Base-by-base conservation (phyloP, 2,329 filamentous ascomycete genomes). In the Fusarium sp. region DNA sequence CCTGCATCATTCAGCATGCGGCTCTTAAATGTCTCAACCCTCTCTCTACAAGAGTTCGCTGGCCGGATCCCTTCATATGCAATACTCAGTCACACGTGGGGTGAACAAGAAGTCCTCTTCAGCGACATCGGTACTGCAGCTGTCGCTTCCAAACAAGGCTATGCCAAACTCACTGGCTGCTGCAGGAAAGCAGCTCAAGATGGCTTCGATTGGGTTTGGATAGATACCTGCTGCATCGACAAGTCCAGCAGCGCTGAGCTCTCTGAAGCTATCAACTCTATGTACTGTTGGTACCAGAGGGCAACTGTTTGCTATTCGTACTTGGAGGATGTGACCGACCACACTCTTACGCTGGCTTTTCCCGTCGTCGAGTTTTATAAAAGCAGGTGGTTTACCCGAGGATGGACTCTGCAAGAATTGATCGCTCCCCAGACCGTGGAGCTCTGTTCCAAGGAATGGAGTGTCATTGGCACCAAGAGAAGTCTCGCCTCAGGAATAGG, bases 181-280 rank as follows among this genome's bases (percentile, higher is more conserved):
- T 64, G 51, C 5, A 41, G n/a, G 4, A 62, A 62, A 29, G 59
- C 59, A 46, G 40, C 45, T 25, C 24, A 62, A n/a, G 57, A 62
- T 62, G 46, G 59, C 20, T 62, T 62, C 40, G 30, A 46, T 7
- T 62, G 57, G 57, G 57, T 41, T 11, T 62, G 57, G 59, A 47
- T 67, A 6, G 62, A 67, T 25, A 62, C 62, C 3, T 67, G 62
- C 48, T 67, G 64, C 12, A 67, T 67, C 30, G 56, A 67, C 30
- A 67, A 67, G 45, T 46, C 62, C n/a, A 67, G 62, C 12, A 67
- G 64, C 24, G 44, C 57, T 16, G 56, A 67, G n/a, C 48, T 67
- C 6, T 62, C 62, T 1, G 56, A 67, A 30, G 62, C 62, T 8
- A 67, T 62, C n/a, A 62, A 62, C 32, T 62, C 57, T 22, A 62